Evolutionary conservation across 2,329 filamentous ascomycete species (phyloP).

Genomic region (Colletotrichum kahawae): DNA sequence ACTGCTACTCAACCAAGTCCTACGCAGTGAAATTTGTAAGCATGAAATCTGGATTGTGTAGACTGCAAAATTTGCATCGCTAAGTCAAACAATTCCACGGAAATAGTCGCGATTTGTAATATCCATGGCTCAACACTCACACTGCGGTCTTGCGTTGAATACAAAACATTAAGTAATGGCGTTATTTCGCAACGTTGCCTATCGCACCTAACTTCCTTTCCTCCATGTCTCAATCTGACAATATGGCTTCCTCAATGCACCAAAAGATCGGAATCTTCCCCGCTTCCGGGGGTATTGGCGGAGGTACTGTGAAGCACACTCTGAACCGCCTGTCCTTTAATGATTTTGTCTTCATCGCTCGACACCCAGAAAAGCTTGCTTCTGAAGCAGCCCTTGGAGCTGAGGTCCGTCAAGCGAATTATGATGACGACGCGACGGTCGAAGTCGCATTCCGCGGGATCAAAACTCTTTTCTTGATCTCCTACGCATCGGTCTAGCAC

Average conservation of each 20-base stretch:
- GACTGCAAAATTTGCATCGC: neutral
- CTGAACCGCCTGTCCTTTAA: neutral
- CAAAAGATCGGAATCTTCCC: neutral
- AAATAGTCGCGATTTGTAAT: neutral
- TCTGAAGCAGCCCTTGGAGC: neutral
- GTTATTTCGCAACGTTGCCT: neutral
- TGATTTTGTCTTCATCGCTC: neutral
- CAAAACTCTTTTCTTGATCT: neutral
- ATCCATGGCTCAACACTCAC: neutral
- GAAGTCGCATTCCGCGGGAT: neutral
- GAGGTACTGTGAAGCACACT: neutral
- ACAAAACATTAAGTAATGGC: neutral
- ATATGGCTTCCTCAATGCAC: neutral
- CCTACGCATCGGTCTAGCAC: neutral
- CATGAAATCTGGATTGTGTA: neutral
- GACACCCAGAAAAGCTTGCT: neutral
- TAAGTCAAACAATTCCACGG: neutral
- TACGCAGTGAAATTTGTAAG: neutral
- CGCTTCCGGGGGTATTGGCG: neutral
- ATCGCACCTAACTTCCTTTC: neutral
- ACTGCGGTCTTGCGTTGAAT: neutral
- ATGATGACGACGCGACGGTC: neutral
- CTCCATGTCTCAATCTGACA: neutral
- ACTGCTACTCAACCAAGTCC: neutral
- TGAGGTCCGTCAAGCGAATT: neutral